These are phyloP conservation scores for Paramecium caudatum DNA, from an alignment of 73 alveolate species.

Conservation along the genomic window DNA sequence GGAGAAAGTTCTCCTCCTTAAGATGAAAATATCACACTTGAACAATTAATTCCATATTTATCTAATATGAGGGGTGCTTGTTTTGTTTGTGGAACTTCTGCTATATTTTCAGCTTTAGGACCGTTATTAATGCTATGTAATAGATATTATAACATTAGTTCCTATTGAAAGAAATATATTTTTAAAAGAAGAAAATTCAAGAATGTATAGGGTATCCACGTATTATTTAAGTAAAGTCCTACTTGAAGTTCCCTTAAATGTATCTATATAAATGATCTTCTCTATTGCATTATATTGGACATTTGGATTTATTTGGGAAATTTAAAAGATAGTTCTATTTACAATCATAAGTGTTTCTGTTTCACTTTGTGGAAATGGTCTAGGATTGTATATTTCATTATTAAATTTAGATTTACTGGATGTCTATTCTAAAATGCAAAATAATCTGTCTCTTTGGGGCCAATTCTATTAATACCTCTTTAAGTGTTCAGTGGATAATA, in stretches of 20 bases:
- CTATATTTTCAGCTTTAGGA: conserved; percentile 65
- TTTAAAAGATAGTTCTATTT: background rate
- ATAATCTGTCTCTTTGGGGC: conserved; percentile 52
- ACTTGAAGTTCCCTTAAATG: conserved; percentile 59
- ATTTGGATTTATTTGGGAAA: conserved; percentile 37
- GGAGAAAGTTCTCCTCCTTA: conserved; percentile 24
- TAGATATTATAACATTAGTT: background rate
- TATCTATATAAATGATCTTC: background rate
- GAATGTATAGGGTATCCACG: conserved; percentile 41
- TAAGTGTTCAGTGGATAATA: conserved; percentile 52
- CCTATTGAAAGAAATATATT: conserved; percentile 59
- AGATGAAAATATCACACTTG: background rate
- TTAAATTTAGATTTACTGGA: conserved; percentile 56
- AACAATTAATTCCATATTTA: background rate
- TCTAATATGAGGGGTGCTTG: conserved; percentile 56
- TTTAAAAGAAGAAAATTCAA: conserved; percentile 61
- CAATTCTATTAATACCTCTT: conserved; percentile 34
- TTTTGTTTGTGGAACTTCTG: conserved; percentile 69
- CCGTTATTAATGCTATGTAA: conserved; percentile 54
- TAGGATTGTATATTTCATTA: conserved; percentile 15
- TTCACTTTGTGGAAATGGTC: conserved; percentile 47
- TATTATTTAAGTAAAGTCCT: conserved; percentile 42
- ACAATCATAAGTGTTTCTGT: conserved; percentile 12
- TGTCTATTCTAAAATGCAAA: conserved; percentile 55
- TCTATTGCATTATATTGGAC: conserved; percentile 9